Conservation (phyloP, 805 yeast species). For the Cyberlindnera petersonii region DNA sequence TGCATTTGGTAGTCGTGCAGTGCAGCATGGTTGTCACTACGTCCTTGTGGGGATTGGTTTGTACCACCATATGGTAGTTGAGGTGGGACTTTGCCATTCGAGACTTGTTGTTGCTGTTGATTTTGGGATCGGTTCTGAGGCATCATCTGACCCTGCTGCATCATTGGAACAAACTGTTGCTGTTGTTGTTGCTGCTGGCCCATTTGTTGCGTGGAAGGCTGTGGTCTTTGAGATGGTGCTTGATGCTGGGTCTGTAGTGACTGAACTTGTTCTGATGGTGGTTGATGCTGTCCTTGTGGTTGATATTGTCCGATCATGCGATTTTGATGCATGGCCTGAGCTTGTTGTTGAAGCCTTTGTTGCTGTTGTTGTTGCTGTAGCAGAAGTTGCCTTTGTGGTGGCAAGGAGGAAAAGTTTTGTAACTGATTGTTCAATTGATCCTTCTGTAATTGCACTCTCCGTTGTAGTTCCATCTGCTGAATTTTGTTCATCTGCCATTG, state of each 20-base stretch:
- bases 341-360: slow-evolving; percentile 13
- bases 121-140: slow-evolving; percentile 2
- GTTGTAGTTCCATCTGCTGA: slow-evolving; percentile 24
- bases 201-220: slow-evolving; percentile 2
- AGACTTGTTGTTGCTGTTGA: slow-evolving; percentile 2
- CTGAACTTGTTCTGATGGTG: no score
- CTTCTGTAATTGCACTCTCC: slow-evolving; percentile 25
- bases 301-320: slow-evolving; percentile 13
- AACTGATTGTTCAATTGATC: slow-evolving; percentile 21
- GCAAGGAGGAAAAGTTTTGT: slow-evolving; percentile 15
- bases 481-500: slow-evolving; percentile 21
- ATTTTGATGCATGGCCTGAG: slow-evolving; percentile 12
- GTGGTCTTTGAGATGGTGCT: no score
- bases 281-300: slow-evolving; percentile 21
- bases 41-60: slow-evolving; percentile 9
- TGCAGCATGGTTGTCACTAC: slow-evolving; percentile 39
- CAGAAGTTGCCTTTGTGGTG: slow-evolving; percentile 21
- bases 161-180: slow-evolving; percentile 10
- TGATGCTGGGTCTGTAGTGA: no score
- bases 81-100: slow-evolving; percentile 1
- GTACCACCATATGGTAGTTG: slow-evolving; percentile 11
- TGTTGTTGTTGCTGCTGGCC: slow-evolving; percentile 1
- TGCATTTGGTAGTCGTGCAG: slow-evolving; percentile 81
- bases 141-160: slow-evolving; percentile 8
- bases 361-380: slow-evolving; percentile 17